These are phyloP conservation scores for Teunomyces kruisii DNA, from an alignment of 805 yeast genomes.

Conservation along the genomic window DNA sequence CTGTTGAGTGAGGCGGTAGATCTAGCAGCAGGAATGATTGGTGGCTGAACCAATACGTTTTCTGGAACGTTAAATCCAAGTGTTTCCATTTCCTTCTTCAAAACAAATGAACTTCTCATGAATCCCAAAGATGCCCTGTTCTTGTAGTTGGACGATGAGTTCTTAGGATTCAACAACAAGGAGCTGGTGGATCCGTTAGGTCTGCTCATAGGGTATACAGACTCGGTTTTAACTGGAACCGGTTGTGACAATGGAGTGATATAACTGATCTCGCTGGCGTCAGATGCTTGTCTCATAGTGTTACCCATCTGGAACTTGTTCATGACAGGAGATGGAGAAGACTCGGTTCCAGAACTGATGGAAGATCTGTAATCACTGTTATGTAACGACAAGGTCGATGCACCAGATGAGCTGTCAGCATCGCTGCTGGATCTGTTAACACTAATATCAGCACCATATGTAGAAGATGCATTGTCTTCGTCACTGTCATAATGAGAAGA, in stretches of 20 bases:
- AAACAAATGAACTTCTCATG: conserved; percentile 43
- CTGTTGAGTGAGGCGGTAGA: background rate
- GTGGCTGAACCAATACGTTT: conserved; percentile 23
- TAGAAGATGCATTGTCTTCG: conserved; percentile 15
- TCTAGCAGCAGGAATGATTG: conserved; percentile 19
- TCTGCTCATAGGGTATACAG: conserved; percentile 11
- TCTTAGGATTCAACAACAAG: conserved; percentile 8
- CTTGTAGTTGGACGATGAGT: background rate
- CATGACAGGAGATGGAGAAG: conserved; percentile 17
- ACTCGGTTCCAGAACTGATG: conserved; percentile 32
- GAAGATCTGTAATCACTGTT: conserved; percentile 38
- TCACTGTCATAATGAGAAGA: conserved; percentile 32
- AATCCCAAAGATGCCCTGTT: conserved; percentile 41
- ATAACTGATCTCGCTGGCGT: conserved; percentile 15
- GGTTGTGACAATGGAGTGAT: conserved; percentile 18
- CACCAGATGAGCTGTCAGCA: conserved; percentile 27
- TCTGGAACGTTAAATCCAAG: conserved; percentile 33
- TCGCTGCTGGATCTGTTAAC: conserved; percentile 16
- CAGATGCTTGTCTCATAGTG: conserved; percentile 8
- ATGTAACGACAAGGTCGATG: conserved; percentile 39
- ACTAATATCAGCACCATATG: conserved; percentile 16
- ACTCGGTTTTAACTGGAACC: background rate
- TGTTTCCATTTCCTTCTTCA: conserved; percentile 40
- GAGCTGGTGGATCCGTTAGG: conserved; percentile 13
- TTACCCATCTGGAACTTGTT: conserved; percentile 14